Conservation (phyloP, 1,284 basidiomycete genomes). For the Cystobasidium sp. region DNA sequence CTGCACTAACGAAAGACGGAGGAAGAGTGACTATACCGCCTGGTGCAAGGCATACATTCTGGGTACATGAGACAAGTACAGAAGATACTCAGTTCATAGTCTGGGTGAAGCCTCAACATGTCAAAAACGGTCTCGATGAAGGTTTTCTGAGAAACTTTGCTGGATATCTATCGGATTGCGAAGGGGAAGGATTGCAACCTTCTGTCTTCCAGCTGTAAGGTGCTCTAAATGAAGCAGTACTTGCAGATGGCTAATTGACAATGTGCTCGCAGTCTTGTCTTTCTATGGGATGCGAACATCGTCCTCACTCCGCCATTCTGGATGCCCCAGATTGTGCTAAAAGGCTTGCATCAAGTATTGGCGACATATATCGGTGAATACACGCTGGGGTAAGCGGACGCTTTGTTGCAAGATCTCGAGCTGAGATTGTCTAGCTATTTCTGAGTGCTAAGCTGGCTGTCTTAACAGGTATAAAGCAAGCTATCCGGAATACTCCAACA, state of each 20-base stretch:
- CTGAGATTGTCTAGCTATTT: not conserved
- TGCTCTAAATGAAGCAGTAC: not conserved
- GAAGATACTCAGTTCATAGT: constrained; percentile 24
- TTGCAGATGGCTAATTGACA: not conserved
- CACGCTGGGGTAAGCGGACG: constrained; percentile 11
- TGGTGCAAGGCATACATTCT: constrained; percentile 35
- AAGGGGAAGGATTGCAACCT: constrained; percentile 5
- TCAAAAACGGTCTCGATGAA: constrained; percentile 37
- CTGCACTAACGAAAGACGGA: constrained; percentile 9
- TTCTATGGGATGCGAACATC: constrained; percentile 32
- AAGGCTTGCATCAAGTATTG: constrained; percentile 15
- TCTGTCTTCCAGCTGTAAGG: constrained; percentile 37
- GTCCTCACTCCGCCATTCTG: constrained; percentile 37
- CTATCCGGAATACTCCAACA: not conserved
- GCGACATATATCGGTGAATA: constrained; percentile 14
- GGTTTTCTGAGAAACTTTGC: constrained; percentile 39
- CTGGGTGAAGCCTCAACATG: constrained; percentile 31
- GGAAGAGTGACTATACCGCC: constrained; percentile 10
- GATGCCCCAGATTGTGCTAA: constrained; percentile 8
- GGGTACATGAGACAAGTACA: constrained; percentile 7
- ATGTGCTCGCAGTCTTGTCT: constrained; percentile 9
- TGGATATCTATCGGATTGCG: constrained; percentile 32
- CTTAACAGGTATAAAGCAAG: constrained; percentile 1
- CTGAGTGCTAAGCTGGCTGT: not conserved
- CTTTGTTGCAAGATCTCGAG: not conserved